These are phyloP conservation scores for Platanthera zijinensis DNA, from an alignment of 106 monocot genomes.

Conservation along the genomic window DNA sequence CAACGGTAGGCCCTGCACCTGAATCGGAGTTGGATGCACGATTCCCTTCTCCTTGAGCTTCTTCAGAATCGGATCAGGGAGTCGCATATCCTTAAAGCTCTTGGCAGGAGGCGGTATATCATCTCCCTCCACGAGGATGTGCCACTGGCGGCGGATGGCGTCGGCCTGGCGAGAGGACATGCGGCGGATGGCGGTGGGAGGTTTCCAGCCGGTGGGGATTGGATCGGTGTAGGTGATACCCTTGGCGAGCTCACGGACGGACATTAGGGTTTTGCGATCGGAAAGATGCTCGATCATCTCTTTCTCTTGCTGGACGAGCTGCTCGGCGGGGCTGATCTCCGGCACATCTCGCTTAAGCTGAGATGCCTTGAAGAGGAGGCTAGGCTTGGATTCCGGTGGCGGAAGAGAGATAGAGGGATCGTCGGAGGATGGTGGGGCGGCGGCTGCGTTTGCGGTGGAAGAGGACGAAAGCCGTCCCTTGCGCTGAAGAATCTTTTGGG, in stretches of 20 bases:
- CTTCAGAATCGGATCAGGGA: slow-evolving; percentile 61
- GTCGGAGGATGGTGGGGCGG: slow-evolving; percentile 7
- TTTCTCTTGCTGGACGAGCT: slow-evolving; percentile 73
- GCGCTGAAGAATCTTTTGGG: slow-evolving; percentile 58
- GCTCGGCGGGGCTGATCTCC: slow-evolving; percentile 76
- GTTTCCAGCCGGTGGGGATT: slow-evolving; percentile 86
- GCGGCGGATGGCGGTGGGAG: slow-evolving; percentile 65
- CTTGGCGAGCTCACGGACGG: slow-evolving; percentile 91
- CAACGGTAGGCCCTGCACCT: slow-evolving; percentile 82
- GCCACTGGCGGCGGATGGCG: slow-evolving; percentile 59
- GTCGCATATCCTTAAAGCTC: slow-evolving; percentile 66
- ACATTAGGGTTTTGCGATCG: slow-evolving; percentile 94
- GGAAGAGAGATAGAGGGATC: slow-evolving; percentile 6
- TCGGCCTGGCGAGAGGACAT: slow-evolving; percentile 43
- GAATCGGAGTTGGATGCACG: slow-evolving; percentile 90
- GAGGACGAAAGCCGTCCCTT: slow-evolving; percentile 25
- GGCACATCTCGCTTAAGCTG: slow-evolving; percentile 80
- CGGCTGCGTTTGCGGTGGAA: slow-evolving; percentile 9
- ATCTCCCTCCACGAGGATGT: slow-evolving; percentile 87
- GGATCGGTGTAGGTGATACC: slow-evolving; percentile 91
- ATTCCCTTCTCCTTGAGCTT: slow-evolving; percentile 77
- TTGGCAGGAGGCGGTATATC: slow-evolving; percentile 78
- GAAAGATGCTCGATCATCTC: slow-evolving; percentile 98
- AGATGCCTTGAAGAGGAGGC: slow-evolving; percentile 77
- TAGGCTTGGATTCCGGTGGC: slow-evolving; percentile 47